phyloP scores from a whole-genome alignment of 2,329 filamentous ascomycete species.

The Neofusicoccum laricinum region DNA sequence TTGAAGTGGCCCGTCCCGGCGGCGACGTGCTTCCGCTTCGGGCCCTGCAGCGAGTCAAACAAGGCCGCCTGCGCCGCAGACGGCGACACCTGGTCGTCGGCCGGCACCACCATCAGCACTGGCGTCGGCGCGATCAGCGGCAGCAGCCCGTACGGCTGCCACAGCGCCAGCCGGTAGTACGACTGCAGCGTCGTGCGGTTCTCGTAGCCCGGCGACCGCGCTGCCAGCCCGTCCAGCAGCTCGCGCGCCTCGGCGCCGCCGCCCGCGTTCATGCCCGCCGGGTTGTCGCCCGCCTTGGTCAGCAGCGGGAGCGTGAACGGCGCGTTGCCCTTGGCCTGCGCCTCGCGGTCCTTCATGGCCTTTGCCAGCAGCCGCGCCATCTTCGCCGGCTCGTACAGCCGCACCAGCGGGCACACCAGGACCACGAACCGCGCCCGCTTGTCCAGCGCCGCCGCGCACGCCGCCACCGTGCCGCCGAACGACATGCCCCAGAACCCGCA shows the following conservation, averaged over 20 bases:
- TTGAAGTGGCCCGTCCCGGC: constrained; percentile 27
- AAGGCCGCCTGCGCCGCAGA: constrained; percentile 23
- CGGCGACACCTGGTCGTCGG: constrained; percentile 25
- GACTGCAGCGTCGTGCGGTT: constrained; percentile 29
- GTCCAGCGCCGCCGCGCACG: constrained; percentile 32
- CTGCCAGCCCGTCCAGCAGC: neutral
- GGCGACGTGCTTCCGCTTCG: constrained; percentile 25
- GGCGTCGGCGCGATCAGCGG: constrained; percentile 24
- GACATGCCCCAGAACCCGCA: constrained; percentile 41
- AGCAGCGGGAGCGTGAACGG: constrained; percentile 38
- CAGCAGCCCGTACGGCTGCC: constrained; percentile 13
- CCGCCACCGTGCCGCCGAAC: constrained; percentile 26
- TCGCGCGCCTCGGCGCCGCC: neutral
- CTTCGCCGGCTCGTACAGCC: constrained; percentile 18
- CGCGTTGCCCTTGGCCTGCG: constrained; percentile 35
- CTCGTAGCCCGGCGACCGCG: constrained; percentile 15
- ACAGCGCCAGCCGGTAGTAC: constrained; percentile 25
- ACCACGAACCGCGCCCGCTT: constrained; percentile 28
- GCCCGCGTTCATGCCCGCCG: constrained; percentile 25
- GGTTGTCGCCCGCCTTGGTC: constrained; percentile 36
- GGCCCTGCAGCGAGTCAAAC: constrained; percentile 21
- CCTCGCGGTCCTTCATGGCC: neutral
- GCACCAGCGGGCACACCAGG: constrained; percentile 23
- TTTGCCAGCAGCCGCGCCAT: constrained; percentile 28
- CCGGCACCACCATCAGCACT: constrained; percentile 27